These are phyloP conservation scores for Solanum pimpinellifolium DNA, from an alignment of 257 asterid genomes.

Conservation along the genomic window DNA sequence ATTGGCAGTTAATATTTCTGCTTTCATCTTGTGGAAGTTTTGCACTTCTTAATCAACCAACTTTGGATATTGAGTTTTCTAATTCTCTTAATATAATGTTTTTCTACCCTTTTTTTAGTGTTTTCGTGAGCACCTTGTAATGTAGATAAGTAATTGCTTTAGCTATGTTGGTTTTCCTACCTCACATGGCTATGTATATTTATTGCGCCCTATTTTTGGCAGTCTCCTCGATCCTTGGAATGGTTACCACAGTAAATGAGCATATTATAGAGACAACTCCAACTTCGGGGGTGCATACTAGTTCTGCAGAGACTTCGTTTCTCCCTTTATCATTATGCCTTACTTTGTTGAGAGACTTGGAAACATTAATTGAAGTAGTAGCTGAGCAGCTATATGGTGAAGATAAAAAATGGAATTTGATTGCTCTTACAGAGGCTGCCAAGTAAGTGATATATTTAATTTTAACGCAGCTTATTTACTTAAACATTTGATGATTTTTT, in stretches of 20 bases:
- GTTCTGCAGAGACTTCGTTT: constrained; percentile 40
- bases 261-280: constrained; percentile 74
- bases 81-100: neutral
- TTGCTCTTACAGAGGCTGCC: constrained; percentile 66
- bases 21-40: neutral
- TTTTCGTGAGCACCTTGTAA: neutral
- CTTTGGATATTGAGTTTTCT: neutral
- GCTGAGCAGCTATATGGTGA: constrained; percentile 79
- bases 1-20: neutral
- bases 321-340: constrained; percentile 73
- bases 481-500: neutral
- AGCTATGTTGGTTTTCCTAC: neutral
- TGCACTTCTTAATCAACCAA: neutral
- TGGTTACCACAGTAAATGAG: constrained; percentile 61
- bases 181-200: neutral
- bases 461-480: neutral
- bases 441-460: constrained; percentile 35
- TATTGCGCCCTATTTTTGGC: constrained; percentile 14
- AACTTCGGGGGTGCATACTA: constrained; percentile 8
- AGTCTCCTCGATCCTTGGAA: constrained; percentile 82
- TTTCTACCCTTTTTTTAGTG: neutral
- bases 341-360: constrained; percentile 89
- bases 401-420: constrained; percentile 80
- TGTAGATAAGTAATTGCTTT: neutral
- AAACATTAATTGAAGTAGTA: constrained; percentile 86